These are phyloP conservation scores for Rubroshorea leprosula DNA, from an alignment of 345 rosid genomes.

Conservation along the genomic window DNA sequence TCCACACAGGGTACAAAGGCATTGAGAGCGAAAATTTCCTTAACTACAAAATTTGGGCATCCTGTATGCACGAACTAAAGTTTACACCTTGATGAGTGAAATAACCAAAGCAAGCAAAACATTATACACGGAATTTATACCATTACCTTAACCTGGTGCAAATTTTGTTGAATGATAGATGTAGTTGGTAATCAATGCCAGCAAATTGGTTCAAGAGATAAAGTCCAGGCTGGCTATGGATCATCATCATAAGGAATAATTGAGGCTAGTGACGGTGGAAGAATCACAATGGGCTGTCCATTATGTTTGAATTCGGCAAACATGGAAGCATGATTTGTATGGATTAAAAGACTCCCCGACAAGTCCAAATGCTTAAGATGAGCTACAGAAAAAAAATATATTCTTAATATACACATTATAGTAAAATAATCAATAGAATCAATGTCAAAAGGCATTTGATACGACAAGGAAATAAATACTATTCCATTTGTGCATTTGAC, in stretches of 20 bases:
- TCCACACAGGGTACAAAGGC: no score
- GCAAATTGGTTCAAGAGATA: neutral
- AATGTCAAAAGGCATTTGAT: neutral
- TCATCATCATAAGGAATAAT: constrained; percentile 73
- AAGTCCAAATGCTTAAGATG: constrained; percentile 60
- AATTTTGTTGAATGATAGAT: neutral
- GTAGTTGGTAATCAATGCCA: neutral
- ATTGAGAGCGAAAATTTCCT: no score
- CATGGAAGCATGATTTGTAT: constrained; percentile 30
- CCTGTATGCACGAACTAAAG: no score
- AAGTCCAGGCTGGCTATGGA: constrained; percentile 37
- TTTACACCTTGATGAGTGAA: neutral
- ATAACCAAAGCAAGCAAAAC: neutral
- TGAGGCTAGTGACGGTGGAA: constrained; percentile 29
- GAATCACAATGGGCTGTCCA: constrained; percentile 55
- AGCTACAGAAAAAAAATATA: constrained; percentile 32
- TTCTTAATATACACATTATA: neutral
- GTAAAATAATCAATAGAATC: neutral
- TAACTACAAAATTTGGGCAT: no score
- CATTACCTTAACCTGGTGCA: neutral
- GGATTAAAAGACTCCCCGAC: constrained; percentile 59
- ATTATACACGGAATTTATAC: neutral
- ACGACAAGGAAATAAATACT: neutral
- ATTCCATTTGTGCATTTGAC: neutral
- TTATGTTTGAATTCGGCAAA: constrained; percentile 51